Percentiles rank a stretch among this genome's conserved stretches.
Conservation (phyloP, 2,329 filamentous ascomycete genomes). For the Scopulariopsis brevicaulis region DNA sequence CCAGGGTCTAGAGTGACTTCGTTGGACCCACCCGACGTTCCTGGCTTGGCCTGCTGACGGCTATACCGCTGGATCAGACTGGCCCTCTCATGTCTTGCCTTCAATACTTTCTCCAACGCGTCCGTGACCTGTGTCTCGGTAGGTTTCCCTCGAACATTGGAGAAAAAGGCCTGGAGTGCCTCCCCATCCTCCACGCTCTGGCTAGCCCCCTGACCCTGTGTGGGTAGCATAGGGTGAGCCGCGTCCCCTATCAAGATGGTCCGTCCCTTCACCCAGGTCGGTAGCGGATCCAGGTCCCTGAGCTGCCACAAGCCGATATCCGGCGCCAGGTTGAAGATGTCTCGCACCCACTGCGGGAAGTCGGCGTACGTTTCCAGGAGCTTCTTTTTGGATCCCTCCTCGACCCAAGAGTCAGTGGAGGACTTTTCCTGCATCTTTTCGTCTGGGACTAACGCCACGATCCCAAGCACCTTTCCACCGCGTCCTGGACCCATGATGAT, state of each 20-base stretch:
- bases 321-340: slow-evolving; percentile 48
- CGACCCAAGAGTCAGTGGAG: not conserved
- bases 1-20: slow-evolving; percentile 21
- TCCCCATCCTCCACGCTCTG: slow-evolving; percentile 29
- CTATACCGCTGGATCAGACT: slow-evolving; percentile 28
- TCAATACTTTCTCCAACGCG: slow-evolving; percentile 12
- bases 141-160: slow-evolving; percentile 9
- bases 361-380: slow-evolving; percentile 49
- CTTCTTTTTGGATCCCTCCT: slow-evolving; percentile 15
- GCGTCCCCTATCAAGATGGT: slow-evolving; percentile 12
- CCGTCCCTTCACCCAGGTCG: slow-evolving; percentile 45
- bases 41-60: slow-evolving; percentile 26
- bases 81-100: slow-evolving; percentile 22
- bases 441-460: slow-evolving; percentile 42
- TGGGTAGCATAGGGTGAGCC: slow-evolving; percentile 20
- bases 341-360: slow-evolving; percentile 49
- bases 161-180: slow-evolving; percentile 18
- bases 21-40: slow-evolving; percentile 17
- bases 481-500: slow-evolving; percentile 57
- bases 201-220: slow-evolving; percentile 27
- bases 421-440: slow-evolving; percentile 43
- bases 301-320: slow-evolving; percentile 60
- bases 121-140: slow-evolving; percentile 12
- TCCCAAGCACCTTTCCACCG: slow-evolving; percentile 46
- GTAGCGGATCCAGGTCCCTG: slow-evolving; percentile 47